These are phyloP conservation scores for Fusarium marasasianum DNA, from an alignment of 2,329 filamentous ascomycete species.

Conservation along the genomic window DNA sequence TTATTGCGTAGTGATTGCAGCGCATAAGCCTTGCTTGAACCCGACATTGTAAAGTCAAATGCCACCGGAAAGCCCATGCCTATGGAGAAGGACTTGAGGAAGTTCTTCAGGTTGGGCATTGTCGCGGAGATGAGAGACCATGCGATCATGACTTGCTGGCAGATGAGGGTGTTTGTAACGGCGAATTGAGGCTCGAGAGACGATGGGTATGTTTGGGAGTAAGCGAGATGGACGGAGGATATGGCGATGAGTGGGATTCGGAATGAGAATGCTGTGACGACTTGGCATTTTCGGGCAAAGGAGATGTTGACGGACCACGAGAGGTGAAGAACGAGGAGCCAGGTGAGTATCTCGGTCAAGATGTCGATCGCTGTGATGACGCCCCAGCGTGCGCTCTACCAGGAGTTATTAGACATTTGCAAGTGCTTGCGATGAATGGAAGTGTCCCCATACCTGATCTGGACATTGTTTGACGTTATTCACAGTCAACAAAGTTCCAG, in stretches of 20 bases:
- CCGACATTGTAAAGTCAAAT: conserved; percentile 11
- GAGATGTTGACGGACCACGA: conserved; percentile 30
- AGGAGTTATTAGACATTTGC: not conserved
- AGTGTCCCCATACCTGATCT: conserved; percentile 11
- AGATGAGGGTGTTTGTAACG: conserved; percentile 21
- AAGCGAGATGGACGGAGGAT: conserved; percentile 21
- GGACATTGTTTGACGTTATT: conserved; percentile 19
- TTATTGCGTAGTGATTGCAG: conserved; percentile 26
- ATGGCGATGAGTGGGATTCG: conserved; percentile 35
- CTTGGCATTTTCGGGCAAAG: conserved; percentile 24
- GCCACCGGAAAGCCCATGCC: conserved; percentile 35
- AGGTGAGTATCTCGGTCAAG: conserved; percentile 15
- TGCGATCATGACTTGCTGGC: conserved; percentile 28
- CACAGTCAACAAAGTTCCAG: not conserved
- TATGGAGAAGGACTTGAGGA: conserved; percentile 34
- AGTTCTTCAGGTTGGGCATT: conserved; percentile 34
- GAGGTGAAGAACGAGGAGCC: conserved; percentile 18
- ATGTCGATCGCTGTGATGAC: conserved; percentile 26
- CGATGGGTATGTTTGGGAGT: not conserved
- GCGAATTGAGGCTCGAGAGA: conserved; percentile 30
- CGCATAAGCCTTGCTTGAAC: conserved; percentile 8
- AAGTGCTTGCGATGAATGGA: not conserved
- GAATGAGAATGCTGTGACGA: conserved; percentile 31
- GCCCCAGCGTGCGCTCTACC: conserved; percentile 20
- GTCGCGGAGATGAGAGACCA: conserved; percentile 37